phyloP scores from a whole-genome alignment of 1,139 yeast species.

The Lizanozyma gosingica region DNA sequence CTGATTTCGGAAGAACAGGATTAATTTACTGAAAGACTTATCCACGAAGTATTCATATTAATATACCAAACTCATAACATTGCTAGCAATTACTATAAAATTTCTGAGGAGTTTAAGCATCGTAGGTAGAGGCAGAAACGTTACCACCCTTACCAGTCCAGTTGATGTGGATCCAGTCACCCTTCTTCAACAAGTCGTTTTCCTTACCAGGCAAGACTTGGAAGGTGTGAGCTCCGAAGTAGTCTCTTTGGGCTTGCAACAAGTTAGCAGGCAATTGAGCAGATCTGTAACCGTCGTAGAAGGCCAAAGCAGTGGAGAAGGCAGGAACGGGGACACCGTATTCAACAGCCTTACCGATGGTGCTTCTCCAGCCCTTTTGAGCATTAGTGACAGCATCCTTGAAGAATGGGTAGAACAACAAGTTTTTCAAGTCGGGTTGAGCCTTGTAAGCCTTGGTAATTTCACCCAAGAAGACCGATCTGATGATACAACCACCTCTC shows the following conservation, averaged over 20 bases:
- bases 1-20: no score
- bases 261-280: constrained; percentile 94
- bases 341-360: constrained; percentile 68
- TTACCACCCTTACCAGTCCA: constrained; percentile 99
- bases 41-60: neutral
- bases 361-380: constrained; percentile 91
- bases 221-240: constrained; percentile 99
- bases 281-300: constrained; percentile 99
- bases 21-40: no score
- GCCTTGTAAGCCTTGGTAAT: constrained; percentile 94
- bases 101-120: constrained; percentile 49
- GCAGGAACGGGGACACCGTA: constrained; percentile 97
- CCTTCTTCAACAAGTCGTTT: constrained; percentile 66
- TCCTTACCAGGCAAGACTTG: constrained; percentile 85
- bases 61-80: neutral
- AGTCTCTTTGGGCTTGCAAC: constrained; percentile 98
- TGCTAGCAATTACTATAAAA: neutral
- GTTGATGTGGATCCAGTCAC: constrained; percentile 86
- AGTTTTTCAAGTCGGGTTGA: constrained; percentile 88
- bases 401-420: constrained; percentile 94
- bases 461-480: constrained; percentile 96
- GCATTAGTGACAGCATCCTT: constrained; percentile 86
- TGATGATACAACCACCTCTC: constrained; percentile 99
- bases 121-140: constrained; percentile 89
- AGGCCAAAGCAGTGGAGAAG: constrained; percentile 90